Evolutionary conservation across 2,329 filamentous ascomycete genomes (phyloP).

Genomic region (Aschersonia sp.): DNA sequence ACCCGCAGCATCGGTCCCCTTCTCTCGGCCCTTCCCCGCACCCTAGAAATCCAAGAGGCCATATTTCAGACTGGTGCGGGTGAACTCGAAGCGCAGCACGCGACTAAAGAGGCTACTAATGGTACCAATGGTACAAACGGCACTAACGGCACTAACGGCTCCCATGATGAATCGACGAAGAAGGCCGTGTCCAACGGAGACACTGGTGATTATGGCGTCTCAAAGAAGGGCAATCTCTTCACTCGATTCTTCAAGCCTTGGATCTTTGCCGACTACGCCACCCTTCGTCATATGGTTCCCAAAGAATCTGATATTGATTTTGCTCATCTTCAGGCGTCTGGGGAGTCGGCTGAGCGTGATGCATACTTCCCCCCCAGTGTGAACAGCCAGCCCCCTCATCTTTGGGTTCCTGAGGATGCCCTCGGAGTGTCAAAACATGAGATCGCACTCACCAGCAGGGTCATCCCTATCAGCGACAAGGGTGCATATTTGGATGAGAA

Average conservation of each 20-base stretch:
- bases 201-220: constrained; percentile 8
- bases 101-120: constrained; percentile 3
- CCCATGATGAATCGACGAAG: background rate
- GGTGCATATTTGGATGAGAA: constrained; percentile 57
- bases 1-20: constrained; percentile 57
- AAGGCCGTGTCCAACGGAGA: constrained; percentile 5
- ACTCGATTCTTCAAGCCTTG: constrained; percentile 60
- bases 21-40: constrained; percentile 56
- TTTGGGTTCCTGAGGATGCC: constrained; percentile 65
- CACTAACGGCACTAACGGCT: constrained; percentile 4
- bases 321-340: constrained; percentile 39
- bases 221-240: constrained; percentile 37
- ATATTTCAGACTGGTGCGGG: constrained; percentile 15
- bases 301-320: constrained; percentile 29
- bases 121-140: background rate
- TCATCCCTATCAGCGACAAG: constrained; percentile 59
- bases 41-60: constrained; percentile 29
- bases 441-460: constrained; percentile 47
- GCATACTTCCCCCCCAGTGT: constrained; percentile 64
- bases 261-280: constrained; percentile 55
- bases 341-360: constrained; percentile 41
- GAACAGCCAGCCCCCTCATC: constrained; percentile 40
- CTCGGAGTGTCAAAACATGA: constrained; percentile 59
- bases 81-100: constrained; percentile 11
- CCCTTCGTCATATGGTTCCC: constrained; percentile 58